Evolutionary conservation across 495 filamentous ascomycete genomes (phyloP).

Genomic region (Aspergillus cristatus): DNA sequence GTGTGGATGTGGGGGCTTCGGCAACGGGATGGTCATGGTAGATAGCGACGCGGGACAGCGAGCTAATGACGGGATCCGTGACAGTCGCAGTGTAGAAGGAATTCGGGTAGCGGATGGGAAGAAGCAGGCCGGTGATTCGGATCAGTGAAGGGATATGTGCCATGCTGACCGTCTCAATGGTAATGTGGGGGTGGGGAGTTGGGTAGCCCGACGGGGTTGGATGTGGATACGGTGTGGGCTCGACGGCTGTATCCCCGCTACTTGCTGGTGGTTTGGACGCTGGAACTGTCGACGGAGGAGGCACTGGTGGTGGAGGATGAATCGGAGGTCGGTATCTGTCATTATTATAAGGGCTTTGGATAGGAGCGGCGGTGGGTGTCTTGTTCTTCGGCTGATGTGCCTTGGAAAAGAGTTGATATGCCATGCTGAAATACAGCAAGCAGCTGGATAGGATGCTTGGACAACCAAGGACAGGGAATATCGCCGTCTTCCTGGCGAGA

Average conservation of each 20-base stretch:
- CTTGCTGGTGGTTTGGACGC: slow-evolving; percentile 15
- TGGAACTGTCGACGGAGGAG: slow-evolving; percentile 9
- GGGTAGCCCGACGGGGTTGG: slow-evolving; percentile 19
- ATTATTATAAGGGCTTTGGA: slow-evolving; percentile 9
- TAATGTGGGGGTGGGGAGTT: slow-evolving; percentile 34
- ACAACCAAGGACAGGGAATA: slow-evolving; percentile 6
- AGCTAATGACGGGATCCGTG: slow-evolving; percentile 53
- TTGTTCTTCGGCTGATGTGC: slow-evolving; percentile 17
- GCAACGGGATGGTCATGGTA: slow-evolving; percentile 45
- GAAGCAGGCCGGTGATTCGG: slow-evolving; percentile 71
- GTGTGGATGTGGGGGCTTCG: slow-evolving; percentile 23
- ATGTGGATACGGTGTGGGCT: slow-evolving; percentile 25
- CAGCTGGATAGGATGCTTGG: slow-evolving; percentile 1
- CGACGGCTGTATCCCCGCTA: slow-evolving; percentile 18
- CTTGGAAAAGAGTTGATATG: slow-evolving; percentile 36
- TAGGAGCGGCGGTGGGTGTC: slow-evolving; percentile 17
- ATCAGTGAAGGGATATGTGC: slow-evolving; percentile 64
- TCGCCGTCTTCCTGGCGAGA: not conserved
- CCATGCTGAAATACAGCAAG: slow-evolving; percentile 16
- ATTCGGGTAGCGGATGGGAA: slow-evolving; percentile 81
- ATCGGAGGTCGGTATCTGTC: slow-evolving; percentile 18
- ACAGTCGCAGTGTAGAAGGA: slow-evolving; percentile 76
- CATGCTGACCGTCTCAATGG: slow-evolving; percentile 48
- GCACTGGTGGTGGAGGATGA: slow-evolving; percentile 21
- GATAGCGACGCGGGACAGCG: slow-evolving; percentile 69